These are phyloP conservation scores for Colletotrichum sp. DNA, from an alignment of 2,329 filamentous ascomycete genomes.

Conservation along the genomic window DNA sequence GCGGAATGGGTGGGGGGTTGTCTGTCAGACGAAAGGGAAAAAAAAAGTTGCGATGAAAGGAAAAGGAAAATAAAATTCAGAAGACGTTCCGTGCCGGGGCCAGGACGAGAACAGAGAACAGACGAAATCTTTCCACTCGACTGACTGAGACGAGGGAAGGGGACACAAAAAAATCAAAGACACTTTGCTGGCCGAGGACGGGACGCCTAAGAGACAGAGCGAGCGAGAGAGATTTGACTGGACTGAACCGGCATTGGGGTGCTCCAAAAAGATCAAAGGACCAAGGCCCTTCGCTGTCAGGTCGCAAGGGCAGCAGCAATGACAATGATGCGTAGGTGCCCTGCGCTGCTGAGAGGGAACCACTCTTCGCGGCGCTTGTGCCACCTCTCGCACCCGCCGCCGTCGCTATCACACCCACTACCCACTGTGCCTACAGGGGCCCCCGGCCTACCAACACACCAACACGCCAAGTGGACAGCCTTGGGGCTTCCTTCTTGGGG, in stretches of 20 bases:
- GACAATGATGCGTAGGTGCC: neutral
- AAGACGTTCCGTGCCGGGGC: neutral
- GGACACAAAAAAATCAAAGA: neutral
- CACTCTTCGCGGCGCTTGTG: neutral
- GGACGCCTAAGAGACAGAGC: neutral
- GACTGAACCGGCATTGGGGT: neutral
- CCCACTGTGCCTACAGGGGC: neutral
- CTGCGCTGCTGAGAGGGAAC: neutral
- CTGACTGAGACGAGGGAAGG: neutral
- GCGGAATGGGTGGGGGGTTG: neutral
- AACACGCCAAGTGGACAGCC: neutral
- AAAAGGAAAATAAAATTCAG: neutral
- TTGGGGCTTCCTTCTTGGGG: neutral
- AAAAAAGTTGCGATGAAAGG: neutral
- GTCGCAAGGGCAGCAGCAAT: neutral
- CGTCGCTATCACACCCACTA: neutral
- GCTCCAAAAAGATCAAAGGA: neutral
- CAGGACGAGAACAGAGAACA: neutral
- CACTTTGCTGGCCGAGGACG: neutral
- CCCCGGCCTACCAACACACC: neutral
- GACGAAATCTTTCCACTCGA: neutral
- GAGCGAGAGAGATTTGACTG: neutral
- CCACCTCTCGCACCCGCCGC: neutral
- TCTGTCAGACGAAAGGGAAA: neutral
- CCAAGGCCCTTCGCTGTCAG: slow-evolving; percentile 7